Evolutionary conservation across 495 filamentous ascomycete species (phyloP).

Genomic region (Neurospora sp.): DNA sequence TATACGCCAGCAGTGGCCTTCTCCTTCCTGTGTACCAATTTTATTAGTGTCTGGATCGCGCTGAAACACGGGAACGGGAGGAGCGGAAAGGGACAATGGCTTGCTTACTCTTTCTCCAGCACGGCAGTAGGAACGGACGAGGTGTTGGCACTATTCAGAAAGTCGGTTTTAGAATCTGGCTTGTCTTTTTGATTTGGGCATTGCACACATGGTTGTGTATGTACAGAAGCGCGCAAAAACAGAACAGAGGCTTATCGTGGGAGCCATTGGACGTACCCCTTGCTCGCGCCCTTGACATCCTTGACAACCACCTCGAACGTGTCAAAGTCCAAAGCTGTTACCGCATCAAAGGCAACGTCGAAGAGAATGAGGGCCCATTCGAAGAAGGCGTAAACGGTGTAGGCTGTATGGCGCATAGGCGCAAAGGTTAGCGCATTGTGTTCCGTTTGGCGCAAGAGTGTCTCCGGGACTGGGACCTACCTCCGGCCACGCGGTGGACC

Average conservation of each 20-base stretch:
- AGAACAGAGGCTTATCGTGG: slow-evolving; percentile 51
- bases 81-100: neutral
- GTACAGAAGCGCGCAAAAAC: slow-evolving; percentile 16
- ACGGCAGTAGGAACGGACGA: slow-evolving; percentile 59
- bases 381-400: slow-evolving; percentile 97
- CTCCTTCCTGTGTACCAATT: slow-evolving; percentile 52
- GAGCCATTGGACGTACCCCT: slow-evolving; percentile 99
- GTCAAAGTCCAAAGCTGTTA: slow-evolving; percentile 91
- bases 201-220: slow-evolving; percentile 12
- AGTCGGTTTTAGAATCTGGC: slow-evolving; percentile 28
- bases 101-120: slow-evolving; percentile 75
- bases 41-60: slow-evolving; percentile 3
- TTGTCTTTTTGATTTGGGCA: slow-evolving; percentile 28
- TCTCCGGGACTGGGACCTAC: slow-evolving; percentile 40
- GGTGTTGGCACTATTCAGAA: slow-evolving; percentile 38
- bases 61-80: neutral
- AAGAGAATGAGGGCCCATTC: slow-evolving; percentile 94
- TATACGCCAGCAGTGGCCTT: slow-evolving; percentile 63
- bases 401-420: slow-evolving; percentile 46
- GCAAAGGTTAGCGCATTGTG: slow-evolving; percentile 9
- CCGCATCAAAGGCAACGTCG: slow-evolving; percentile 93
- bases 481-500: slow-evolving; percentile 86
- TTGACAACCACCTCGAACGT: slow-evolving; percentile 80
- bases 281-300: slow-evolving; percentile 82
- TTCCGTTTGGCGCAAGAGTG: neutral